Evolutionary conservation across 1,139 yeast genomes (phyloP), one percentile per base, ranked within the genome.

Genomic region (Blastobotrys indianensis): DNA sequence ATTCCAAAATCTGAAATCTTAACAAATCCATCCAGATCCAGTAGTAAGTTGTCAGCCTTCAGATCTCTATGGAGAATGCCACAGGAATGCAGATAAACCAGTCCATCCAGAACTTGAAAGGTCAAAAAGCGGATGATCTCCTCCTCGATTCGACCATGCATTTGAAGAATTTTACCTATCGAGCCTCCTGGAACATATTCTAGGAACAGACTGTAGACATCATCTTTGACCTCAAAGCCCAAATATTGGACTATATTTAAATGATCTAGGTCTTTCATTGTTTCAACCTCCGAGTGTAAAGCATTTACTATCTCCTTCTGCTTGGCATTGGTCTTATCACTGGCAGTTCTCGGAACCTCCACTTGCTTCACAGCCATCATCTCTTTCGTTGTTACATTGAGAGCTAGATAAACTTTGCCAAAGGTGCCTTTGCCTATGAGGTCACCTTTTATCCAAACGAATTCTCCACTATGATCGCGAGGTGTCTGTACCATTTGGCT

Each of bases 151-250:
- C 81, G 74, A 0, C 98, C 98, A 64, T 84, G 82, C 55, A 82
- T 76, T 55, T 92, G 75, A 59, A 94, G 73, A 58, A 95, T 79
- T 13, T 90, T 80, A 0, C 97, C 94, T 36, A 94, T 88, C 2
- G 96, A 86, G 0, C 98, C 99, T 49, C 99, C 99, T 3, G 97
- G 95, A 50, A 94, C 97, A 63, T 94, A 94, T 62, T 94, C 99
- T 49, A 94, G 67, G 58, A 90, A 92, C 54, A 92, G 70, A 60
- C 92, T 86, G 69, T 88, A 87, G 3, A 82, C 82, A 51, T 78
- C 78, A 35, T 77, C 78, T 43, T 79, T 79, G 48, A 82, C 81
- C 62, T 90, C 97, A 64, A 87, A 90, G 0, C 98, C 98, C 41
- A 94, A 73, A 59, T 94, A 94, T 61, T 92, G 98, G 1, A 94